Conservation (phyloP, 176 grass and related monocot genomes). For the Oryza coarctata region DNA sequence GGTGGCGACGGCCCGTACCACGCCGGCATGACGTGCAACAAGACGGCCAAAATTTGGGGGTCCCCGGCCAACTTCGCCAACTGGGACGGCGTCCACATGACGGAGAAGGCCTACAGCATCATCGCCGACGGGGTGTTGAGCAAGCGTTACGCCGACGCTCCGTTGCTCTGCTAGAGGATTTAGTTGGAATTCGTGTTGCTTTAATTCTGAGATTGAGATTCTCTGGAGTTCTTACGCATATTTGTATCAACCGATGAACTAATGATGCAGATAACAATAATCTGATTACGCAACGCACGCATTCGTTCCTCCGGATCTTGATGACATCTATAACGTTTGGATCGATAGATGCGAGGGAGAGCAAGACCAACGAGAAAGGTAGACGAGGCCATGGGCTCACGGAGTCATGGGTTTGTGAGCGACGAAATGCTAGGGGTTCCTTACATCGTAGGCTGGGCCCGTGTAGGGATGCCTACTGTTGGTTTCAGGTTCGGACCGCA, state of each 20-base stretch:
- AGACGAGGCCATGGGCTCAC: background rate
- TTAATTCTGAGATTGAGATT: background rate
- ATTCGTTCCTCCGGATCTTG: background rate
- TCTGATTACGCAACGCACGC: background rate
- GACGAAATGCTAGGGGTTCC: too few species aligned
- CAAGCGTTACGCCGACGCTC: slow-evolving; percentile 26
- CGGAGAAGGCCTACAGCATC: slow-evolving; percentile 36
- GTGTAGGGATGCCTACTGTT: too few species aligned
- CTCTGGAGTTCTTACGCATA: background rate
- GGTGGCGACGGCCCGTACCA: slow-evolving; percentile 21
- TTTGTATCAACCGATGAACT: background rate
- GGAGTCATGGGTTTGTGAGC: too few species aligned
- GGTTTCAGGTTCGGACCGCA: too few species aligned
- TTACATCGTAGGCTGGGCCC: too few species aligned
- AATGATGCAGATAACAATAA: background rate
- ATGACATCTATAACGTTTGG: background rate
- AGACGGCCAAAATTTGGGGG: slow-evolving; percentile 6
- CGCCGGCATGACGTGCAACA: background rate
- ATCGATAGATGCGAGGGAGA: too few species aligned
- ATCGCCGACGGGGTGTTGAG: slow-evolving; percentile 36
- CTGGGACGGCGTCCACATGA: slow-evolving; percentile 51
- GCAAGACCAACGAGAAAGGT: background rate
- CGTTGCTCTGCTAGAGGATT: slow-evolving; percentile 21
- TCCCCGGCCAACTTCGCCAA: slow-evolving; percentile 27
- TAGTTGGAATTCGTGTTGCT: background rate